These are phyloP conservation scores for Rhodotorula diobovata DNA, from an alignment of 768 basidiomycete species.

Conservation along the genomic window DNA sequence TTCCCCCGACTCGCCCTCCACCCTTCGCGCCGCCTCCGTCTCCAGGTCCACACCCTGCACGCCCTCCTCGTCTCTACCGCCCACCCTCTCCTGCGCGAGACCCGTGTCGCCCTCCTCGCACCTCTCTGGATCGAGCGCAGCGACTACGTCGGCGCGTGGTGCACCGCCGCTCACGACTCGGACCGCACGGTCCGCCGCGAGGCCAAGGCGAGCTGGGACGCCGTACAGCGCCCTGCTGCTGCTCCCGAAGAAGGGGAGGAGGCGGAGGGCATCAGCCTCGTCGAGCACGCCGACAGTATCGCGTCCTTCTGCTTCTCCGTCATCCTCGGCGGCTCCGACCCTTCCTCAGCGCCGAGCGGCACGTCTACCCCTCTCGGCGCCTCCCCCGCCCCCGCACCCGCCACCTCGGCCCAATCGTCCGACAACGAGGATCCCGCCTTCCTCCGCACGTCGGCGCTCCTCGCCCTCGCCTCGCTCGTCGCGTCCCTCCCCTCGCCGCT, in stretches of 20 bases:
- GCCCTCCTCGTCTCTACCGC: slow-evolving; percentile 58
- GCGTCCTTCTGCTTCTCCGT: slow-evolving; percentile 22
- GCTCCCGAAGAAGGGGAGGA: not conserved
- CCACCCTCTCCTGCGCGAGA: slow-evolving; percentile 47
- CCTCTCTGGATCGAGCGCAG: slow-evolving; percentile 54
- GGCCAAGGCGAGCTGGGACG: slow-evolving; percentile 47
- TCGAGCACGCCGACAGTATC: slow-evolving; percentile 23
- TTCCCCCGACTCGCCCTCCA: slow-evolving; percentile 75
- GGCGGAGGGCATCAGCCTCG: slow-evolving; percentile 20
- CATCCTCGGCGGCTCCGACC: slow-evolving; percentile 1
- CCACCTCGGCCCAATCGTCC: not conserved
- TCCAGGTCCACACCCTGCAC: slow-evolving; percentile 61
- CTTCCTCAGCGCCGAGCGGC: not conserved
- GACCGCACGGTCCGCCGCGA: slow-evolving; percentile 60
- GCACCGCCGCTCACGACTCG: slow-evolving; percentile 63
- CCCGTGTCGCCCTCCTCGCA: slow-evolving; percentile 56
- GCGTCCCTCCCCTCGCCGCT: slow-evolving; percentile 21
- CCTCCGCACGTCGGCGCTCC: slow-evolving; percentile 29
- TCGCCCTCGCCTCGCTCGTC: slow-evolving; percentile 23
- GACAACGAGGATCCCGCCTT: slow-evolving; percentile 25
- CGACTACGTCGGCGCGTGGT: slow-evolving; percentile 68
- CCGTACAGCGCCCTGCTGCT: not conserved
- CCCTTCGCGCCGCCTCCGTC: slow-evolving; percentile 68
- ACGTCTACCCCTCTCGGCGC: not conserved
- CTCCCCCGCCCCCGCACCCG: not conserved